Evolutionary conservation across 305 asterid species (phyloP).

Genomic region (Solanum hybrid): DNA sequence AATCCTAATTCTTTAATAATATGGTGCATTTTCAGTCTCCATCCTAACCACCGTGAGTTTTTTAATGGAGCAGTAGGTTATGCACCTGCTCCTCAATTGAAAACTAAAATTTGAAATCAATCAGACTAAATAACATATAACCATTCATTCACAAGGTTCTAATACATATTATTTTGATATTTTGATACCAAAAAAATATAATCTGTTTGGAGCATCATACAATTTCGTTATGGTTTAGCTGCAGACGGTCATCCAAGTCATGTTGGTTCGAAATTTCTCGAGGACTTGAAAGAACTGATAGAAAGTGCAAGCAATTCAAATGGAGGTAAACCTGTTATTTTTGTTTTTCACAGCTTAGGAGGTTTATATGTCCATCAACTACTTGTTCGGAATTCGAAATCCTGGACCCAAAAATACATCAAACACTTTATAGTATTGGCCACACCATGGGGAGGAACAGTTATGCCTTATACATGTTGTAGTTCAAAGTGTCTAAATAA

Average conservation of each 20-base stretch:
- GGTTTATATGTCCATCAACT: slow-evolving; percentile 53
- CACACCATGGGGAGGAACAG: slow-evolving; percentile 92
- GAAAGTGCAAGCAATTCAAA: slow-evolving; percentile 49
- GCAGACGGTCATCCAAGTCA: background rate
- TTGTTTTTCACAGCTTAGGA: slow-evolving; percentile 50
- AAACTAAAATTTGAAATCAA: too few species aligned
- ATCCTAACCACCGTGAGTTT: too few species aligned
- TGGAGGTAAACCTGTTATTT: slow-evolving; percentile 45
- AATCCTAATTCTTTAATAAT: too few species aligned
- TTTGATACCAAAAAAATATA: too few species aligned
- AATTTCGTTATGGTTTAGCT: too few species aligned
- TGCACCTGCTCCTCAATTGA: too few species aligned
- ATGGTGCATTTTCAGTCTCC: too few species aligned
- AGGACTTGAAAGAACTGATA: slow-evolving; percentile 28
- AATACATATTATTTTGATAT: too few species aligned
- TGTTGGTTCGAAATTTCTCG: slow-evolving; percentile 34
- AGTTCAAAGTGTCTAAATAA: background rate
- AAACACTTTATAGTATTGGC: slow-evolving; percentile 64
- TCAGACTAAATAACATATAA: too few species aligned
- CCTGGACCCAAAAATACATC: slow-evolving; percentile 52
- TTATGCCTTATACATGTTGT: slow-evolving; percentile 34
- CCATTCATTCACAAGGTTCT: too few species aligned
- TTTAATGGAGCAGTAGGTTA: too few species aligned
- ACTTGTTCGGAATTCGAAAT: slow-evolving; percentile 34
- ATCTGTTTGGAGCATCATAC: too few species aligned